Base-by-base conservation (phyloP, 345 rosid genomes). In the Eucalyptus urophylla region DNA sequence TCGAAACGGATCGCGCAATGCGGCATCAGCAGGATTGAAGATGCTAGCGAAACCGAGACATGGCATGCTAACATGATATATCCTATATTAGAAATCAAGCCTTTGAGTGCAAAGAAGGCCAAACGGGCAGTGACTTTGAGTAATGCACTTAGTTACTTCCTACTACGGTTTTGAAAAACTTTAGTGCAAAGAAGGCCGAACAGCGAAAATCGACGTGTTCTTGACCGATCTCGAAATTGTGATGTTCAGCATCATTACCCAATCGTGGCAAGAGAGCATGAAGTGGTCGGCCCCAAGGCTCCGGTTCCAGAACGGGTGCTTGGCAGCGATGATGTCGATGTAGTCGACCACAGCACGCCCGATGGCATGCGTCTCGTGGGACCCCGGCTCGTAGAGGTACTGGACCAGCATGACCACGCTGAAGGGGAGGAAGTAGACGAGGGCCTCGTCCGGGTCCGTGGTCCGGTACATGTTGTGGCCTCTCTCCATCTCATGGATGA, bases 211-310 rank as follows among this genome's bases (percentile, higher is more conserved):
- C 6, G 11, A 51, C 12, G 24, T 4, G 31, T 43, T 33, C 8
- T 10, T 4, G 24, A 19, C 58, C 3, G 6, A 19, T 17, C n/a
- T 24, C 3, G 14, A 58, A 62, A 45, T 9, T 9, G 65, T 3
- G 29, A 14, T 56, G 40, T 24, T 24, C 6, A n/a, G 53, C 54
- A 7, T 58, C 43, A 89, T 80, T 91, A 96, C 97, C 97, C 98
- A 96, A 72, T 96, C 99, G 90, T 96, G 97, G 92, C 98, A 97
- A 51, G 98, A 93, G 50, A 95, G 93, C 96, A 97, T 96, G 91
- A 94, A 92, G 89, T 97, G 98, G 89, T 96, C 98, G n/a, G 95
- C 95, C 15, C 98, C 98, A 33, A 92, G 93, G 92, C 97, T 95
- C 53, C 95, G 90, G 88, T 97, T 97, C 97, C 99, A 96, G 49